These are phyloP conservation scores for Diaporthe destruens DNA, from an alignment of 2,329 filamentous ascomycete genomes.

Conservation along the genomic window DNA sequence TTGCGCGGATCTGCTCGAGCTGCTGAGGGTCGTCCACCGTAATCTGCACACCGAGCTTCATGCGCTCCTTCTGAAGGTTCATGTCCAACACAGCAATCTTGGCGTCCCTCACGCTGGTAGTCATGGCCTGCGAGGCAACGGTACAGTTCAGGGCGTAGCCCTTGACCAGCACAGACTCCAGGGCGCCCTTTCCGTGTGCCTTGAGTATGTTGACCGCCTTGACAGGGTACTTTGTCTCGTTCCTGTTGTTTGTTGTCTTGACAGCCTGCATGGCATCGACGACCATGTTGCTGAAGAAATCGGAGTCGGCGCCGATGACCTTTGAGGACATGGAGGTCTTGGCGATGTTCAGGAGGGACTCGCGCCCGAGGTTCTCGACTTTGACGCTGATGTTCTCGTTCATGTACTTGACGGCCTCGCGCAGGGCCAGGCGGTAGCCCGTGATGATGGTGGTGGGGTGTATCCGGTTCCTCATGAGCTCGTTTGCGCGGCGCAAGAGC, in stretches of 20 bases:
- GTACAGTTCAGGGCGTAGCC: slow-evolving; percentile 99
- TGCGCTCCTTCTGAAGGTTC: slow-evolving; percentile 98
- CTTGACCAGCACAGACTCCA: slow-evolving; percentile 91
- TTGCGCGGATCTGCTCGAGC: slow-evolving; percentile 94
- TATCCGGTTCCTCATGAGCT: slow-evolving; percentile 99
- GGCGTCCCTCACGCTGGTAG: slow-evolving; percentile 88
- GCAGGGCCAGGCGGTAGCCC: slow-evolving; percentile 92
- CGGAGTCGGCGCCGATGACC: slow-evolving; percentile 94
- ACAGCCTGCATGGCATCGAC: slow-evolving; percentile 97
- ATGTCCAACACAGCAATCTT: slow-evolving; percentile 98
- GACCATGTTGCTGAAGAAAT: slow-evolving; percentile 97
- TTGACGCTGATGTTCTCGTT: slow-evolving; percentile 98
- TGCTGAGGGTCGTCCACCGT: slow-evolving; percentile 98
- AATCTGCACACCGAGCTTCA: slow-evolving; percentile 99
- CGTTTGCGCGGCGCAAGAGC: slow-evolving; percentile 92
- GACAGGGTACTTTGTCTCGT: slow-evolving; percentile 95
- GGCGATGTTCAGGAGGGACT: slow-evolving; percentile 93
- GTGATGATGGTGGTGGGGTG: slow-evolving; percentile 99
- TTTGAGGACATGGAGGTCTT: slow-evolving; percentile 99
- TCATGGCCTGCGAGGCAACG: slow-evolving; percentile 98
- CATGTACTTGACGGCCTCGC: slow-evolving; percentile 99
- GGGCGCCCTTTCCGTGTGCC: slow-evolving; percentile 92
- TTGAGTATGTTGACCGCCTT: slow-evolving; percentile 99
- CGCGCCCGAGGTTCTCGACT: slow-evolving; percentile 90
- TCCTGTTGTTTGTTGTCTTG: slow-evolving; percentile 90